A percentile compares a stretch with the other conserved stretches of the same genome.
Conservation (phyloP, 2,329 filamentous ascomycete species). For the Monilinia aucupariae region DNA sequence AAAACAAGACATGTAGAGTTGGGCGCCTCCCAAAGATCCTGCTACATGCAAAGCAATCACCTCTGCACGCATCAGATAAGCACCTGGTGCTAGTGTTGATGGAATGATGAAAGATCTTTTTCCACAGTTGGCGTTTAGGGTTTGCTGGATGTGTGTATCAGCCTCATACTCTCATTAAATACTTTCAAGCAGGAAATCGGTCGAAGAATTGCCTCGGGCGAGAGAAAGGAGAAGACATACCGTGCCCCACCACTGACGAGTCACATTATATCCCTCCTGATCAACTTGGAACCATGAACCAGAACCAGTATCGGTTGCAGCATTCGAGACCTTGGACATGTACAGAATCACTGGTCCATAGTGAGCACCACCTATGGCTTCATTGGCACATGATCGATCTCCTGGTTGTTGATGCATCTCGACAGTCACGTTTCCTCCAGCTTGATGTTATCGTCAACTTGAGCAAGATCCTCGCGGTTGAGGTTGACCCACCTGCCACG, state of each 20-base stretch:
- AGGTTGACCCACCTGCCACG: slow-evolving; percentile 17
- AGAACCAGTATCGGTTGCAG: slow-evolving; percentile 41
- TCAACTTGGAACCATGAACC: slow-evolving; percentile 20
- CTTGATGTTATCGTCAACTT: slow-evolving; percentile 10
- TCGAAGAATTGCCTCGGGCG: background rate
- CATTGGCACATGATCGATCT: slow-evolving; percentile 42
- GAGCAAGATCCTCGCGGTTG: background rate
- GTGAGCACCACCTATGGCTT: slow-evolving; percentile 51
- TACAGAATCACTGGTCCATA: slow-evolving; percentile 51
- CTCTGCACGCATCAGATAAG: slow-evolving; percentile 52
- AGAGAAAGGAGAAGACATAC: slow-evolving; percentile 14
- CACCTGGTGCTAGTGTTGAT: slow-evolving; percentile 46
- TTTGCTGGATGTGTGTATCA: slow-evolving; percentile 15
- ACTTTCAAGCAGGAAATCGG: background rate
- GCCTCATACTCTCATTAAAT: background rate
- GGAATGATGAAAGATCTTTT: slow-evolving; percentile 48
- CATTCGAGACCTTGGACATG: slow-evolving; percentile 46
- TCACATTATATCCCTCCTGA: slow-evolving; percentile 24
- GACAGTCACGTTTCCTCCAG: slow-evolving; percentile 45
- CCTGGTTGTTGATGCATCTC: slow-evolving; percentile 53
- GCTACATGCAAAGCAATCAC: slow-evolving; percentile 50
- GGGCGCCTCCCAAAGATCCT: slow-evolving; percentile 35
- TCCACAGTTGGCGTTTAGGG: slow-evolving; percentile 38
- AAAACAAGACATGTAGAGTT: slow-evolving; percentile 38
- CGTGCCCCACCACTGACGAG: slow-evolving; percentile 23